Base-by-base conservation (phyloP, 306 rosid species). In the Rosa persica region DNA sequence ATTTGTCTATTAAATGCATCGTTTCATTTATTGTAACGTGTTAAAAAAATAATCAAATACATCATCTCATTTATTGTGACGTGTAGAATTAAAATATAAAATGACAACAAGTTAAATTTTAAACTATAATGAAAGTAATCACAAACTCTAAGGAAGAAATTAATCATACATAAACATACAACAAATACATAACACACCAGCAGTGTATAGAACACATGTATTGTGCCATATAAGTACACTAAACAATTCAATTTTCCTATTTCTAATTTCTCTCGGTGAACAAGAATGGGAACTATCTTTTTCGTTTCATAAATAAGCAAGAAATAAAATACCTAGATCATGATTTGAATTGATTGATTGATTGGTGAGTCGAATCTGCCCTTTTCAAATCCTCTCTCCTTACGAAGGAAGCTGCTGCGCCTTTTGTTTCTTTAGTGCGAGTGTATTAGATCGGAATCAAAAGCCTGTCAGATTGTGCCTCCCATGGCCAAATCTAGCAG, bases 401-500 rank as follows among this genome's bases (percentile, higher is more conserved):
- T 30, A 67, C 20, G 16, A 67, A 39, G 71, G 48, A 67, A 67
- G 47, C 71, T 38, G 48, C 71, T 62, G 17, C 40, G n/a, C 22
- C 27, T 67, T 39, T 38, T 67, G 71, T 39, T 65, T 17, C 36
- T 39, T 8, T 9, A 3, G 71, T 4, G 22, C 4, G 44, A 61
- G 40, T 20, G 36, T 30, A 22, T 19, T 19, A 39, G 71, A 67
- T 67, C 48, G 48, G 71, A 8, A 17, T 67, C 48, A 38, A 67
- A 67, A 39, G 48, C 22, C 27, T 39, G 71, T 39, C 48, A 67
- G 71, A 67, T 67, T 67, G 25, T 67, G 71, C 71, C 46, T 67
- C 71, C 69, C 71, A 67, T 67, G 71, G 71, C 71, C 47, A 39
- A 67, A 67, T 67, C 48, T 67, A 67, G 27, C 71, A 67, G 48